Evolutionary conservation across 805 yeast species (phyloP).

Genomic region (Pichia exigua): DNA sequence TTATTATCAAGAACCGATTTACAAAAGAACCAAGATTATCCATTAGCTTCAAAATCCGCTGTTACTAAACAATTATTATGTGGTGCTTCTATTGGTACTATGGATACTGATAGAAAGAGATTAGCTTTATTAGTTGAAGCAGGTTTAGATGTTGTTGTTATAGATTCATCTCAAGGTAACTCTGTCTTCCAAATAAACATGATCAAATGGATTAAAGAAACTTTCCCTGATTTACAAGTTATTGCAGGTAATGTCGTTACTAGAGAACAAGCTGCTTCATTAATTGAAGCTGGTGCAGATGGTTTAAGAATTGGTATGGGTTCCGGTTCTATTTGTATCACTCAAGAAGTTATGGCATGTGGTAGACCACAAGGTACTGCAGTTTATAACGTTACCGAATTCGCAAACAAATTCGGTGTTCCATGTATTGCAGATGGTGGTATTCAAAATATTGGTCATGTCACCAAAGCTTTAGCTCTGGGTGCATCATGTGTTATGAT

Average conservation of each 20-base stretch:
- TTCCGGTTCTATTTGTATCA: conserved; percentile 97
- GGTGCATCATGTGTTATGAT: conserved; percentile 98
- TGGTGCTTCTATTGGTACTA: conserved; percentile 98
- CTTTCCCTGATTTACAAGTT: conserved; percentile 72
- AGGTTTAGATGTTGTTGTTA: conserved; percentile 91
- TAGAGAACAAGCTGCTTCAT: conserved; percentile 95
- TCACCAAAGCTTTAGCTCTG: conserved; percentile 89
- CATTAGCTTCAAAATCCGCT: conserved; percentile 89
- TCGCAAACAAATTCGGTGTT: conserved; percentile 91
- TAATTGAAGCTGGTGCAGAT: conserved; percentile 94
- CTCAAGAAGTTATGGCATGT: conserved; percentile 99
- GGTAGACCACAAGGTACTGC: conserved; percentile 99
- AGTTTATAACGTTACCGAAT: conserved; percentile 87
- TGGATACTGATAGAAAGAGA: conserved; percentile 82
- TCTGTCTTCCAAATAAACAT: conserved; percentile 90
- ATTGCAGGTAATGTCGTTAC: conserved; percentile 98
- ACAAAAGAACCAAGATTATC: conserved; percentile 90
- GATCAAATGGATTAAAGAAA: conserved; percentile 84
- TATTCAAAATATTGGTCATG: conserved; percentile 97
- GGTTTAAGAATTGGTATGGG: conserved; percentile 99
- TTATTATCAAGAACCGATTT: conserved; percentile 92
- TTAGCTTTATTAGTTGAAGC: conserved; percentile 81
- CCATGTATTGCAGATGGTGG: conserved; percentile 99
- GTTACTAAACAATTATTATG: conserved; percentile 91
- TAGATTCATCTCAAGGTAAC: conserved; percentile 97